Conservation (phyloP, 768 basidiomycete species). For the Lentinula lateritia region DNA sequence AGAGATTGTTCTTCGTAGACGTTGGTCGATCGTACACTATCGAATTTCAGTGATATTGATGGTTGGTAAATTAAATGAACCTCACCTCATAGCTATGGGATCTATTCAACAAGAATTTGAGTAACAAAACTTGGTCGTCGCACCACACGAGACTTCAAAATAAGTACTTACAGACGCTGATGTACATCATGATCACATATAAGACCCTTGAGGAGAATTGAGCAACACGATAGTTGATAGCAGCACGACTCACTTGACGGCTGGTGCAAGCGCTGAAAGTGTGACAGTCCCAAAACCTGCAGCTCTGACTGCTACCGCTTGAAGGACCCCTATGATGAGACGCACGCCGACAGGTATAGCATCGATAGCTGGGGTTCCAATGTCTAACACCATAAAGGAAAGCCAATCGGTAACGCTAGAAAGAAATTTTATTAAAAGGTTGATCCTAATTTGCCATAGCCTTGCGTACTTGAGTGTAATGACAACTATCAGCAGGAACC, state of each 20-base stretch:
- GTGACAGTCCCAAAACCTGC: conserved; percentile 83
- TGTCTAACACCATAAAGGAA: conserved; percentile 83
- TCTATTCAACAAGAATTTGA: conserved; percentile 31
- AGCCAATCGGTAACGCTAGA: conserved; percentile 79
- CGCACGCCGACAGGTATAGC: conserved; percentile 66
- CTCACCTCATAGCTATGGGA: conserved; percentile 75
- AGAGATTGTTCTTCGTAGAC: conserved; percentile 93
- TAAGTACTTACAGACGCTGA: conserved; percentile 63
- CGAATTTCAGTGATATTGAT: not conserved
- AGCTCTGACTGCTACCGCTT: conserved; percentile 77
- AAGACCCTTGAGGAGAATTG: conserved; percentile 50
- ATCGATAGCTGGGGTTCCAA: conserved; percentile 67
- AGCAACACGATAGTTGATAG: conserved; percentile 2
- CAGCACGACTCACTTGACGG: conserved; percentile 62
- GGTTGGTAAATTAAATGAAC: not conserved
- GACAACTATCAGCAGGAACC: conserved; percentile 77
- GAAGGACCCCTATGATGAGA: conserved; percentile 70
- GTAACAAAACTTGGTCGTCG: not conserved
- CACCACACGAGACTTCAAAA: not conserved
- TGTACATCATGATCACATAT: conserved; percentile 93
- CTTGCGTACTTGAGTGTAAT: conserved; percentile 58
- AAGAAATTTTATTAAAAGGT: not conserved
- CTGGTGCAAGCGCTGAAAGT: conserved; percentile 74
- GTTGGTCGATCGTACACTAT: conserved; percentile 84
- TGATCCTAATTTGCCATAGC: not conserved